These are phyloP conservation scores for Dipteronia sinensis DNA, from an alignment of 345 rosid genomes.

Conservation along the genomic window DNA sequence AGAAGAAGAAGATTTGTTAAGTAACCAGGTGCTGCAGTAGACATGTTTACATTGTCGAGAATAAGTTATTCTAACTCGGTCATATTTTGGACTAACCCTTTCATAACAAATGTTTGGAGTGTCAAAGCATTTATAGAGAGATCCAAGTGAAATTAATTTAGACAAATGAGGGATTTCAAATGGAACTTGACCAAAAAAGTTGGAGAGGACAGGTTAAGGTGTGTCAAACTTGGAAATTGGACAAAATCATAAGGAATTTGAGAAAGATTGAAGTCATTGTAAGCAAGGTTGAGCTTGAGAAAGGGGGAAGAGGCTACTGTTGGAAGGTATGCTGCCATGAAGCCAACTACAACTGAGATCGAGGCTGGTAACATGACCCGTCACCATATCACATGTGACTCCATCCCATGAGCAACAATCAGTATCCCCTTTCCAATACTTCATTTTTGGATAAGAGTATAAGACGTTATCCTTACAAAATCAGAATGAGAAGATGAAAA, in stretches of 20 bases:
- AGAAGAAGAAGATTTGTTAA: slow-evolving; percentile 20
- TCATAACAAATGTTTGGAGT: neutral
- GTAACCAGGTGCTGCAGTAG: neutral
- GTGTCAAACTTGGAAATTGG: slow-evolving; percentile 1
- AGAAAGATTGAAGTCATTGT: slow-evolving; percentile 20
- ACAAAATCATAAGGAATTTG: slow-evolving; percentile 5
- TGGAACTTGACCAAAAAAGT: slow-evolving; percentile 4
- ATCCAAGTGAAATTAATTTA: slow-evolving; percentile 25
- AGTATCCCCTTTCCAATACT: slow-evolving; percentile 21
- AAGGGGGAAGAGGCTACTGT: slow-evolving; percentile 29
- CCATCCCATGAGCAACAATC: slow-evolving; percentile 42
- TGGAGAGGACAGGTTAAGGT: slow-evolving; percentile 12
- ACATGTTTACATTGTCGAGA: neutral
- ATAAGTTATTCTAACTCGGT: slow-evolving; percentile 10
- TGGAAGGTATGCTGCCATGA: neutral
- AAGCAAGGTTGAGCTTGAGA: slow-evolving; percentile 27
- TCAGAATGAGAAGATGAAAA: too few relatives aligned
- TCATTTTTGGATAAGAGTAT: slow-evolving; percentile 12
- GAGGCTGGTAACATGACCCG: slow-evolving; percentile 25
- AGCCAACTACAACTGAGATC: slow-evolving; percentile 20
- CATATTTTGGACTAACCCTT: slow-evolving; percentile 13
- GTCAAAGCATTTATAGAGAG: slow-evolving; percentile 1
- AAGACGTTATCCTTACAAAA: neutral
- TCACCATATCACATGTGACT: slow-evolving; percentile 22
- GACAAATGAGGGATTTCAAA: slow-evolving; percentile 11